Conservation (phyloP, 2,329 filamentous ascomycete species). For the Paraconiothyrium sp. region DNA sequence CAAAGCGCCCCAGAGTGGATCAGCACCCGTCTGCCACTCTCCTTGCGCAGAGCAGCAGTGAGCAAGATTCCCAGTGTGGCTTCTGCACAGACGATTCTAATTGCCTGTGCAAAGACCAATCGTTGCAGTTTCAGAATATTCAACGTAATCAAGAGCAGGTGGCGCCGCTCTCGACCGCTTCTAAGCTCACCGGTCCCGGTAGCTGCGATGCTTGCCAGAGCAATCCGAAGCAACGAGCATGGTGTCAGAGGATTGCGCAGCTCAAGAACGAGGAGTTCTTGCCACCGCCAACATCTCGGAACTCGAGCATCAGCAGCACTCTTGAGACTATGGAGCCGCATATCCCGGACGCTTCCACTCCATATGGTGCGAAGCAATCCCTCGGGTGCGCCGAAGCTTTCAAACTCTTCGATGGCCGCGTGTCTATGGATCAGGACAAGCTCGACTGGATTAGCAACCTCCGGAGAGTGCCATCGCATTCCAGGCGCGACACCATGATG, state of each 20-base stretch:
- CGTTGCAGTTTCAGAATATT: constrained; percentile 24
- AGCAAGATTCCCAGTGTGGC: constrained; percentile 39
- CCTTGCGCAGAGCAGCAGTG: constrained; percentile 23
- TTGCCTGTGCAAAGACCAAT: constrained; percentile 42
- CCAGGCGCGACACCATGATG: constrained; percentile 35
- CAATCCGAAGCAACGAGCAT: constrained; percentile 46
- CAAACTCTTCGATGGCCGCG: constrained; percentile 45
- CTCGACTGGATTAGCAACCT: constrained; percentile 45
- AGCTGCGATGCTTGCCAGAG: constrained; percentile 47
- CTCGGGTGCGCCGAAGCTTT: constrained; percentile 49
- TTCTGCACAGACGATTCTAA: constrained; percentile 45
- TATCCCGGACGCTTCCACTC: constrained; percentile 26
- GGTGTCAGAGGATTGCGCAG: constrained; percentile 47
- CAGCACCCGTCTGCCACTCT: constrained; percentile 34
- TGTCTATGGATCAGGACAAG: constrained; percentile 40
- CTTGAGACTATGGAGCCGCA: constrained; percentile 41
- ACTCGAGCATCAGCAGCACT: constrained; percentile 30
- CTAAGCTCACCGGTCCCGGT: constrained; percentile 33
- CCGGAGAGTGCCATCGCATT: constrained; percentile 34
- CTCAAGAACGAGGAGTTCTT: constrained; percentile 27
- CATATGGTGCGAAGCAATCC: constrained; percentile 29
- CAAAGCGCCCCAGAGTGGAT: constrained; percentile 21
- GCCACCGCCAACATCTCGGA: constrained; percentile 32
- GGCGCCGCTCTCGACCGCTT: constrained; percentile 15
- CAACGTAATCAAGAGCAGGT: constrained; percentile 22